These are phyloP conservation scores for Cicer chorassanicum DNA, from an alignment of 306 rosid species.

Conservation along the genomic window DNA sequence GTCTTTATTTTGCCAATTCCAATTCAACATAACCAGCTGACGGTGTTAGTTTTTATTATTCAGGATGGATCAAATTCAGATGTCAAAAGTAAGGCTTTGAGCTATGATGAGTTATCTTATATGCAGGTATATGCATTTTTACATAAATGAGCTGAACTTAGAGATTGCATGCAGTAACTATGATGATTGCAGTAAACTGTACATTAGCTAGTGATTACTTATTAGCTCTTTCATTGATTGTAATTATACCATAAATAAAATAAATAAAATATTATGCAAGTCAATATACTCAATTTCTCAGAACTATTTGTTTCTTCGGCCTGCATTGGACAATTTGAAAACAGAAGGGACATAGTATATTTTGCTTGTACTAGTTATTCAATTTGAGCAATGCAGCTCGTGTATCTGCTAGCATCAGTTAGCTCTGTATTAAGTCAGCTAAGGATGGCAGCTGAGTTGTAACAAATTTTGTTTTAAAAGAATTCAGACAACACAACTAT, in stretches of 20 bases:
- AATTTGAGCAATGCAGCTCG: no score
- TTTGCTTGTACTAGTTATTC: no score
- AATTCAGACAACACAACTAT: no score
- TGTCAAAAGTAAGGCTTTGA: constrained; percentile 80
- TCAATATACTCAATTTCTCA: background rate
- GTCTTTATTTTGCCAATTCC: constrained; percentile 42
- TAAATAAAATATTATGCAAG: background rate
- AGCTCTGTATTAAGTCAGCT: no score
- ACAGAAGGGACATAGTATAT: background rate
- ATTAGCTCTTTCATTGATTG: constrained; percentile 16
- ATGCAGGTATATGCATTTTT: constrained; percentile 73
- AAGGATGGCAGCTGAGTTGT: no score
- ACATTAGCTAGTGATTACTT: constrained; percentile 12
- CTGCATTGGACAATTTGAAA: background rate
- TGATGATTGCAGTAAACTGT: constrained; percentile 22
- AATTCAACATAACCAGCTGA: constrained; percentile 33
- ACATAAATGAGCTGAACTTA: constrained; percentile 24
- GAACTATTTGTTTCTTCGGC: background rate
- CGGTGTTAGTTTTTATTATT: constrained; percentile 33
- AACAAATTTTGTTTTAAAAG: no score
- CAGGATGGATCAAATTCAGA: constrained; percentile 83
- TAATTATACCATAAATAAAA: constrained; percentile 14
- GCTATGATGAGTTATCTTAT: constrained; percentile 77
- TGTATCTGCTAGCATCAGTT: no score
- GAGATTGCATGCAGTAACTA: constrained; percentile 3